phyloP scores from a whole-genome alignment of 208 protist species.

The Phytomonas sp. region DNA sequence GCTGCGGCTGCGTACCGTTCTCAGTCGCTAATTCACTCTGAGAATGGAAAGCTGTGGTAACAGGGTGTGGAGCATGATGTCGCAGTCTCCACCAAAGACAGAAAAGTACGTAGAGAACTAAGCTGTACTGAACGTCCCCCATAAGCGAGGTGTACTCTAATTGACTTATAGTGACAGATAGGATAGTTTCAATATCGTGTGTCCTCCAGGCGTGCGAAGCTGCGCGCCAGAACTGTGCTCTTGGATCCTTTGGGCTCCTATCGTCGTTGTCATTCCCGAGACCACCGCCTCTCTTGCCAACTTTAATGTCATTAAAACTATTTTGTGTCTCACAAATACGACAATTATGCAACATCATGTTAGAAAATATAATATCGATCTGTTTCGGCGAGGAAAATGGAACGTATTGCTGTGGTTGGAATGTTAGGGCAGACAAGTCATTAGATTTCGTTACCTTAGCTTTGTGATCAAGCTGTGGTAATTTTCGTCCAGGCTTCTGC shows the following conservation, averaged over 20 bases:
- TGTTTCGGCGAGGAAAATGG: background rate
- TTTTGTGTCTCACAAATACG: background rate
- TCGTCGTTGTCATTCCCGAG: background rate
- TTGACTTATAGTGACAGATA: constrained; percentile 39
- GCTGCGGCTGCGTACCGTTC: background rate
- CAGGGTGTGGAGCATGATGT: background rate
- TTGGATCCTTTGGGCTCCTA: constrained; percentile 22
- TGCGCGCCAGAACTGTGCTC: constrained; percentile 59
- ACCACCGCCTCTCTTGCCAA: background rate
- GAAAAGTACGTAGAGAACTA: constrained; percentile 65
- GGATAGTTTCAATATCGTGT: constrained; percentile 40
- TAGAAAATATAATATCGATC: background rate
- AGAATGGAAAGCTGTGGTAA: background rate
- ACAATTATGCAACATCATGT: background rate
- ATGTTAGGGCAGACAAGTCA: background rate
- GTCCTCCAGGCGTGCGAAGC: constrained; percentile 55
- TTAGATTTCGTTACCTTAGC: background rate
- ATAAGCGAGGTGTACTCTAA: constrained; percentile 71
- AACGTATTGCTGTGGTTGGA: background rate
- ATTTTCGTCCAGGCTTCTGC: background rate
- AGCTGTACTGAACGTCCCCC: constrained; percentile 77
- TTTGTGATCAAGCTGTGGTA: background rate
- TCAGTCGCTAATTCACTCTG: background rate
- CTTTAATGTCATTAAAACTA: background rate
- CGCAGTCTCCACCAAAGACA: constrained; percentile 75